A percentile compares a stretch with the other conserved stretches of the same genome.
These are phyloP conservation scores for Hyphopichia pseudoburtonii DNA, from an alignment of 1,139 yeast species.

Conservation along the genomic window DNA sequence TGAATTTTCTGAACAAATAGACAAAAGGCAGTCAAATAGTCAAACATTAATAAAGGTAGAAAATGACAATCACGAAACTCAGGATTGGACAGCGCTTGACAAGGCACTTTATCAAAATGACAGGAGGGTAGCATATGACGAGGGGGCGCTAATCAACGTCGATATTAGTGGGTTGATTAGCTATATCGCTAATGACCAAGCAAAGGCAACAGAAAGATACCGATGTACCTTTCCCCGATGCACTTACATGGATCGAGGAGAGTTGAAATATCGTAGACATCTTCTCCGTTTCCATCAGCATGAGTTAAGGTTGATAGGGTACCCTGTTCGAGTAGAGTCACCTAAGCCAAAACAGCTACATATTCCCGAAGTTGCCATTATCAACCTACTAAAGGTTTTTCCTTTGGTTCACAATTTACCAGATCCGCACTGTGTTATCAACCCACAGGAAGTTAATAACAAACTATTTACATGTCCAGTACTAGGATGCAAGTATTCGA, in stretches of 20 bases:
- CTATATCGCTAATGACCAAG: no score
- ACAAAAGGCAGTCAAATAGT: no score
- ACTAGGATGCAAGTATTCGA: conserved; percentile 42
- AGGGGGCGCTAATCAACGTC: no score
- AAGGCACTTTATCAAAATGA: no score
- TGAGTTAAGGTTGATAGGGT: conserved; percentile 29
- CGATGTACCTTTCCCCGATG: conserved; percentile 21
- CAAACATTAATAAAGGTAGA: no score
- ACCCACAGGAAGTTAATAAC: neutral
- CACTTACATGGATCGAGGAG: neutral
- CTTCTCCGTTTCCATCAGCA: conserved; percentile 25
- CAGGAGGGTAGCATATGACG: no score
- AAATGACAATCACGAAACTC: no score
- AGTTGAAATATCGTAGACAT: conserved; percentile 26
- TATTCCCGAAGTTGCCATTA: neutral
- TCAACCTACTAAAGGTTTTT: neutral
- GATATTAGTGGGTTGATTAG: no score
- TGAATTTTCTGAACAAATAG: no score
- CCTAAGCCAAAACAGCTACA: no score
- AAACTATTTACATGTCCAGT: conserved; percentile 37
- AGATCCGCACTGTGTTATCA: neutral
- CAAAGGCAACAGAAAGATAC: no score
- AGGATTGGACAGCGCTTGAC: no score
- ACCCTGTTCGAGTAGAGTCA: conserved; percentile 25
- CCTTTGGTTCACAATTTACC: conserved; percentile 1